Evolutionary conservation across 495 filamentous ascomycete species (phyloP).

Genomic region (Annulohypoxylon bovei): DNA sequence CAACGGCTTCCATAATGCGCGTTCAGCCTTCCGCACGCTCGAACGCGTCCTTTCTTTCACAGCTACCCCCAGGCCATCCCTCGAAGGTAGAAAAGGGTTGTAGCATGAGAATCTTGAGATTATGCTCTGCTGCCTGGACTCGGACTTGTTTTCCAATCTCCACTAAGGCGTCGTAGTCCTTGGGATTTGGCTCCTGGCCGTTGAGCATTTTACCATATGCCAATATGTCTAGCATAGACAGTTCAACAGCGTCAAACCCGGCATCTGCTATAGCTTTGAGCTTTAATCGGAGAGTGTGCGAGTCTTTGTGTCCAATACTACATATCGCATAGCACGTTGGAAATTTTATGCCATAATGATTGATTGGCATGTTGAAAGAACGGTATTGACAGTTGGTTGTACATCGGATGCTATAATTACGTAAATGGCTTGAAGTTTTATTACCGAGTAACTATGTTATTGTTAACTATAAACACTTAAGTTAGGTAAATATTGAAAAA

Average conservation of each 20-base stretch:
- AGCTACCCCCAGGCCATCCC: constrained; percentile 70
- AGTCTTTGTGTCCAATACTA: constrained; percentile 64
- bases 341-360: constrained; percentile 50
- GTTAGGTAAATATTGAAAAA: neutral
- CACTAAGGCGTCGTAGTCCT: constrained; percentile 67
- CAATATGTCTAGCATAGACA: constrained; percentile 80
- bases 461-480: too few relatives aligned
- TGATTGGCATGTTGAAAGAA: constrained; percentile 38
- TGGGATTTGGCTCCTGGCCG: constrained; percentile 58
- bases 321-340: constrained; percentile 72
- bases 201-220: constrained; percentile 65
- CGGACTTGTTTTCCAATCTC: constrained; percentile 62
- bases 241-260: constrained; percentile 76
- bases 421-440: neutral
- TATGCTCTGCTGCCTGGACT: constrained; percentile 60
- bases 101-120: constrained; percentile 73
- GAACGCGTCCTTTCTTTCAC: constrained; percentile 72
- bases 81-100: constrained; percentile 87
- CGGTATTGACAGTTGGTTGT: neutral
- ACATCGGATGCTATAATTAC: too few relatives aligned
- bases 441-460: too few relatives aligned
- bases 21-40: constrained; percentile 74
- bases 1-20: constrained; percentile 73
- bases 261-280: constrained; percentile 72
- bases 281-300: constrained; percentile 69